Evolutionary conservation across 768 basidiomycete genomes (phyloP).

Genomic region (Boletus edulis): DNA sequence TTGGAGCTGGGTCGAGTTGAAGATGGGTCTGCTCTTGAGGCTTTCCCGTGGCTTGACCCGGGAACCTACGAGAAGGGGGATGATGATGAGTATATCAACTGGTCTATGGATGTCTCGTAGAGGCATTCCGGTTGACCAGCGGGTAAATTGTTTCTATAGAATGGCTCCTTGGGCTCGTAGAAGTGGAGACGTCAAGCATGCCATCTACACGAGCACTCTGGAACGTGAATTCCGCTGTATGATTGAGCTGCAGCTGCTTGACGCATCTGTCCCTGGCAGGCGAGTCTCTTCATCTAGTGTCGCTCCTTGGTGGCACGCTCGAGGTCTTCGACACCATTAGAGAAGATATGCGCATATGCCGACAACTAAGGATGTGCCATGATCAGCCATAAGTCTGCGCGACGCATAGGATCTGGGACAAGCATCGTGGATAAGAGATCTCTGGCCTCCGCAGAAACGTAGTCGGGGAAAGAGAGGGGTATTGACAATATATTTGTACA

Average conservation of each 20-base stretch:
- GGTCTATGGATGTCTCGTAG: slow-evolving; percentile 70
- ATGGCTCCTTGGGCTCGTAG: slow-evolving; percentile 39
- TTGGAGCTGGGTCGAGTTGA: too few species aligned
- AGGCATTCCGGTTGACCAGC: slow-evolving; percentile 65
- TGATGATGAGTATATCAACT: slow-evolving; percentile 44
- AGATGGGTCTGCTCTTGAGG: too few species aligned
- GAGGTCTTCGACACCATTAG: slow-evolving; percentile 72
- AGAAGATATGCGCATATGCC: slow-evolving; percentile 50
- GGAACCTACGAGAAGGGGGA: too few species aligned
- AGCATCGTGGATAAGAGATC: slow-evolving; percentile 90
- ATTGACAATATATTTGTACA: slow-evolving; percentile 98
- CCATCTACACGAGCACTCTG: slow-evolving; percentile 58
- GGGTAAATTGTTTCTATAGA: slow-evolving; percentile 49
- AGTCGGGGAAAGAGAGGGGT: slow-evolving; percentile 98
- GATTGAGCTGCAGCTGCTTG: slow-evolving; percentile 32
- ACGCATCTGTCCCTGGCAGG: slow-evolving; percentile 80
- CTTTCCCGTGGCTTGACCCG: too few species aligned
- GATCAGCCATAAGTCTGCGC: slow-evolving; percentile 72
- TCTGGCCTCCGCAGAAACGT: slow-evolving; percentile 80
- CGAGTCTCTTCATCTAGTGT: slow-evolving; percentile 78
- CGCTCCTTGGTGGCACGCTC: slow-evolving; percentile 80
- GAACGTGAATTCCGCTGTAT: slow-evolving; percentile 38
- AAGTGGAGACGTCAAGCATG: slow-evolving; percentile 33
- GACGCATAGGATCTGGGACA: slow-evolving; percentile 82
- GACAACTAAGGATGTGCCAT: slow-evolving; percentile 90